Conservation (phyloP, 2,329 filamentous ascomycete species). For the Epichloe amarillans region DNA sequence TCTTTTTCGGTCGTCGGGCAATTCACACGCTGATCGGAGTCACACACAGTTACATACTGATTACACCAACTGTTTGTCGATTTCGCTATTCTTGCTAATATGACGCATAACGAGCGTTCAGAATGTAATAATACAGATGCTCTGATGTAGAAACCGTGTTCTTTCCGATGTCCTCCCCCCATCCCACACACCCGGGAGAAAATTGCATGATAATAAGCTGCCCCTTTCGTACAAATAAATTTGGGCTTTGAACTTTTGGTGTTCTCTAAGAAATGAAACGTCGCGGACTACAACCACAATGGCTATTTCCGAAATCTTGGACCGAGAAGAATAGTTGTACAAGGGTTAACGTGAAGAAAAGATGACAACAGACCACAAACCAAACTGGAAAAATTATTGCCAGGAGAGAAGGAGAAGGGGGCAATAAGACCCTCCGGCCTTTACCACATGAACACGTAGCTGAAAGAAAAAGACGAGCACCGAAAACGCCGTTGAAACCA, state of each 20-base stretch:
- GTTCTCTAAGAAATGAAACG: neutral
- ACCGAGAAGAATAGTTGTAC: constrained; percentile 22
- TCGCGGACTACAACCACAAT: neutral
- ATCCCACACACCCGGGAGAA: no score
- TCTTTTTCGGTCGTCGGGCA: no score
- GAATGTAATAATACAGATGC: constrained; percentile 3
- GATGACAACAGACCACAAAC: neutral
- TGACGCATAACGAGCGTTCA: constrained; percentile 1
- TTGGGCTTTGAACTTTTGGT: neutral
- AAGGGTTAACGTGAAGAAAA: constrained; percentile 12
- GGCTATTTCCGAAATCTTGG: neutral
- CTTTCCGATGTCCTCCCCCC: neutral
- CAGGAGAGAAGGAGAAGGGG: neutral
- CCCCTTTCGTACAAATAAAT: neutral
- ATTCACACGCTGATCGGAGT: no score
- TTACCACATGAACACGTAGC: neutral
- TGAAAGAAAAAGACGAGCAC: neutral
- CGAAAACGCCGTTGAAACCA: neutral
- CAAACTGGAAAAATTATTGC: neutral
- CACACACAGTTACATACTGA: neutral
- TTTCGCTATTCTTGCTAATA: neutral
- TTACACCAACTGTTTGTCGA: neutral
- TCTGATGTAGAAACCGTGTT: neutral
- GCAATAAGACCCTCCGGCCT: no score
- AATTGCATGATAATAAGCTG: neutral